phyloP scores from a whole-genome alignment of 2,329 filamentous ascomycete genomes.

The Diatrype stigma region DNA sequence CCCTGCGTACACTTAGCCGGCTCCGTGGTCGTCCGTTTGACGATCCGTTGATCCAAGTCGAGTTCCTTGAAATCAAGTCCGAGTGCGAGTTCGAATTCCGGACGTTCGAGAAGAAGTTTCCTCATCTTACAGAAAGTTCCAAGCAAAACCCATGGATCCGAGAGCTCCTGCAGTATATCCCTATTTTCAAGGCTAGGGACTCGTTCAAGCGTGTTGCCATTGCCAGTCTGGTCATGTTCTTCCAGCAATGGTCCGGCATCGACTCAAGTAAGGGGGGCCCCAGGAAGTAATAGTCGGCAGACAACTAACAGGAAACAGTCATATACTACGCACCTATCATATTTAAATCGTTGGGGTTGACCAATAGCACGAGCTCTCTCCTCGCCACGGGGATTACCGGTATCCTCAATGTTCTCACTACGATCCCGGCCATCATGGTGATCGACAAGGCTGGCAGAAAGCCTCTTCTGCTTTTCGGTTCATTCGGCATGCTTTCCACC shows the following conservation, averaged over 20 bases:
- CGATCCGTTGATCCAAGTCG: slow-evolving; percentile 47
- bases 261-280: neutral
- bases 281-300: neutral
- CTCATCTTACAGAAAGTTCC: too few species aligned
- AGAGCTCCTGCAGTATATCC: slow-evolving; percentile 44
- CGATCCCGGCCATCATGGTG: slow-evolving; percentile 42
- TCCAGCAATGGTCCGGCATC: slow-evolving; percentile 40
- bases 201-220: slow-evolving; percentile 42
- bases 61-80: slow-evolving; percentile 45
- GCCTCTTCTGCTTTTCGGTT: slow-evolving; percentile 40
- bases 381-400: slow-evolving; percentile 15
- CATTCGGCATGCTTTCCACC: slow-evolving; percentile 40
- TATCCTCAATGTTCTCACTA: slow-evolving; percentile 26
- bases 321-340: slow-evolving; percentile 44
- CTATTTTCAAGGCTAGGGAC: slow-evolving; percentile 42
- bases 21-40: slow-evolving; percentile 44
- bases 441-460: slow-evolving; percentile 45
- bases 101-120: slow-evolving; percentile 26
- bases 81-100: slow-evolving; percentile 45
- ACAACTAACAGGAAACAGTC: slow-evolving; percentile 21
- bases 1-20: slow-evolving; percentile 41
- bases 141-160: slow-evolving; percentile 35
- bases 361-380: neutral
- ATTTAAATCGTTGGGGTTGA: slow-evolving; percentile 29
- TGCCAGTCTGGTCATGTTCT: slow-evolving; percentile 51